Evolutionary conservation across 768 basidiomycete species (phyloP), one percentile per base, ranked within the genome.

Genomic region (Tephrocybe sp.): DNA sequence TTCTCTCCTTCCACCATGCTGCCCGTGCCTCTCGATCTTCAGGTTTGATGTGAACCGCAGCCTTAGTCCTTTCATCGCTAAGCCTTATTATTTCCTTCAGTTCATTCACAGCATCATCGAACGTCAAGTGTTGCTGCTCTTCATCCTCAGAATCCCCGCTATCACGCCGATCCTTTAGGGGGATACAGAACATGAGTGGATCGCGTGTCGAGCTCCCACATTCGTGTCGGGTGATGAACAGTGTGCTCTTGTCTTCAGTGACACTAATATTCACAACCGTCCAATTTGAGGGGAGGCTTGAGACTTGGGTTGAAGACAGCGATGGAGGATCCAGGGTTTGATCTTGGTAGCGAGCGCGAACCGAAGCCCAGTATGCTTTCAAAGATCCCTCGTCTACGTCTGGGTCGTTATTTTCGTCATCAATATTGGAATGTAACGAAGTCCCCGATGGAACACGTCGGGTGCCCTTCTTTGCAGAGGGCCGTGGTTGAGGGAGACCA

Each of bases 1-100:
- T 69, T 3, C 97, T 76, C 46, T 84, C 78, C 32, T 81, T 83
- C 97, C 97, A 99, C 97, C 97, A 98, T 1, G 73, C 77, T 0
- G 76, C 72, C 54, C 85, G 75, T 1, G 82, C 89, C 26, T 79
- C 78, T 39, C 73, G 72, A 52, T 88, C 83, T 36, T 87, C 80
- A 26, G 79, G 71, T 56, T 84, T 85, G 49, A 98, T 78, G 52
- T 83, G 72, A 43, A 80, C 79, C 0, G 93, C 93, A 3, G 75
- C 74, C 59, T 83, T 83, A 1, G 60, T 62, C 23, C 60, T 82
- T 48, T 85, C 80, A 60, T 97, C 85, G 60, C 87, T 96, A 40
- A 79, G 65, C n/a, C 72, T 70, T 34, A 98, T 82, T 60, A 98
- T 95, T 26, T 92, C 85, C 17, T 74, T 65, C 13, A 99, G 70